Evolutionary conservation across 345 rosid species (phyloP).

Genomic region (Corchorus capsularis): DNA sequence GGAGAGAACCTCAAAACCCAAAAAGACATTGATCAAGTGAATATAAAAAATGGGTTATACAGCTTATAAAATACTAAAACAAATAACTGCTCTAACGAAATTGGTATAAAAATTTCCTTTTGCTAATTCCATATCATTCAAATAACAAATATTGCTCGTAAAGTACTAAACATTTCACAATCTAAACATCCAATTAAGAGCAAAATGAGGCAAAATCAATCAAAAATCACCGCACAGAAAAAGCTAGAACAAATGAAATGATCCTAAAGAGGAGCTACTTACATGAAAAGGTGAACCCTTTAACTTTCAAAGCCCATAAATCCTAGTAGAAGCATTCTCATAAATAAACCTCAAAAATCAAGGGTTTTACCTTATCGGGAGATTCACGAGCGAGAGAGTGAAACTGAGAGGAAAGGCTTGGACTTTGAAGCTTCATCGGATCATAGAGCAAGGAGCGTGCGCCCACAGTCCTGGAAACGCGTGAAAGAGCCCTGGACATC

Average conservation of each 20-base stretch:
- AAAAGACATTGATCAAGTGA: neutral
- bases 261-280: neutral
- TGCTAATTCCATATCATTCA: neutral
- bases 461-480: slow-evolving; percentile 49
- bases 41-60: neutral
- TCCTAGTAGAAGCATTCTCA: slow-evolving; percentile 46
- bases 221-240: neutral
- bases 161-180: neutral
- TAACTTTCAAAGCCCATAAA: slow-evolving; percentile 33
- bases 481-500: slow-evolving; percentile 54
- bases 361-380: slow-evolving; percentile 39
- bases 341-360: neutral
- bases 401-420: slow-evolving; percentile 36
- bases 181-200: neutral
- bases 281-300: neutral
- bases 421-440: slow-evolving; percentile 38
- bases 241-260: neutral
- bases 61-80: neutral
- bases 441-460: slow-evolving; percentile 45
- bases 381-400: slow-evolving; percentile 38
- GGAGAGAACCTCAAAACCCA: neutral
- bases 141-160: neutral
- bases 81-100: neutral
- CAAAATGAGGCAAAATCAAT: slow-evolving; percentile 1
- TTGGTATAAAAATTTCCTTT: neutral